These are phyloP conservation scores for Penicillium sp. DNA, from an alignment of 2,329 filamentous ascomycete genomes.

Conservation along the genomic window DNA sequence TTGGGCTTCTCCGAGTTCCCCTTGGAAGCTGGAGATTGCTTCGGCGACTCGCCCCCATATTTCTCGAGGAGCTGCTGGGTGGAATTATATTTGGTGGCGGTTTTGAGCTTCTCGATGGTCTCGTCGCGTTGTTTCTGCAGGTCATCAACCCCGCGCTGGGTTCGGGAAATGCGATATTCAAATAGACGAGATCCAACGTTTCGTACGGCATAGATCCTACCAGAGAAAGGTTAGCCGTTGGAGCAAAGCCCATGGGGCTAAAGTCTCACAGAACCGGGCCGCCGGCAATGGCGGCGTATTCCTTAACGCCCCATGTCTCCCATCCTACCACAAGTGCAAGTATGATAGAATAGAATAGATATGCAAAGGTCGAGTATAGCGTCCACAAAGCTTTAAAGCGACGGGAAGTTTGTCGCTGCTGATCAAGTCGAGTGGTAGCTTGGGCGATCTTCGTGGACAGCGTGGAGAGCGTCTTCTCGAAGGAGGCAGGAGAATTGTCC, in stretches of 20 bases:
- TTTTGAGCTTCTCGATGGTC: conserved; percentile 92
- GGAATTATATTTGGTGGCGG: conserved; percentile 92
- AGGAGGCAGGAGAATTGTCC: conserved; percentile 79
- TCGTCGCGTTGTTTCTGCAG: conserved; percentile 75
- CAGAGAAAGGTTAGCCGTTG: conserved; percentile 20
- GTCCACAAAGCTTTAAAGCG: conserved; percentile 83
- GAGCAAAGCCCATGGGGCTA: conserved; percentile 1
- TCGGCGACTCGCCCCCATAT: conserved; percentile 69
- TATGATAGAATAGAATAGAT: conserved; percentile 81
- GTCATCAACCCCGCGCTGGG: conserved; percentile 67
- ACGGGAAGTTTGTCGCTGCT: conserved; percentile 67
- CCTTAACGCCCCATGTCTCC: conserved; percentile 69
- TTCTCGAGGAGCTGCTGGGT: conserved; percentile 92
- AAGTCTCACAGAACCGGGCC: conserved; percentile 71
- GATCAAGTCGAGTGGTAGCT: conserved; percentile 71
- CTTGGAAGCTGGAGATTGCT: conserved; percentile 26
- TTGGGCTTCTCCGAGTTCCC: conserved; percentile 22
- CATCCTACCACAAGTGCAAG: conserved; percentile 81
- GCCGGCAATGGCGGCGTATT: conserved; percentile 75
- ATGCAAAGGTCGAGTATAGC: conserved; percentile 85
- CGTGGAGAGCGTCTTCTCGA: conserved; percentile 83
- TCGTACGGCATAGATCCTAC: conserved; percentile 76
- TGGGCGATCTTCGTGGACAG: conserved; percentile 79
- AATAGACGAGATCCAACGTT: conserved; percentile 67
- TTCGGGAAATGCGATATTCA: conserved; percentile 72